Percentiles rank a stretch among this genome's conserved stretches.
These are phyloP conservation scores for Aspergillus pseudoglaucus DNA, from an alignment of 2,329 filamentous ascomycete genomes.

Conservation along the genomic window DNA sequence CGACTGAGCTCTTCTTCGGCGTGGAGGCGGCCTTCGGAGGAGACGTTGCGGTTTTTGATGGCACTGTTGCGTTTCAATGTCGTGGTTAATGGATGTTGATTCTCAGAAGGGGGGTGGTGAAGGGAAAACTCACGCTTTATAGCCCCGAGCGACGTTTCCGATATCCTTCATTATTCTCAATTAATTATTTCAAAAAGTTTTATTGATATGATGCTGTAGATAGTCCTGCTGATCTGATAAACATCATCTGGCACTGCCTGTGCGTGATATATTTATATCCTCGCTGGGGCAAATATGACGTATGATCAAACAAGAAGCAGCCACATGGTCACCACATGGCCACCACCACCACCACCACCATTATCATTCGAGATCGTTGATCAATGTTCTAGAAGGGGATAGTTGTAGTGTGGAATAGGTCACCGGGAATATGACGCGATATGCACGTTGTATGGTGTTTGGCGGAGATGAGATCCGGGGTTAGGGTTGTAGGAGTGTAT, in stretches of 20 bases:
- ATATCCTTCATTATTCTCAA: not conserved
- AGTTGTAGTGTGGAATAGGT: not conserved
- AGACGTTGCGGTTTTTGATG: constrained; percentile 13
- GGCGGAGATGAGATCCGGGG: too few relatives aligned
- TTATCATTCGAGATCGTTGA: not conserved
- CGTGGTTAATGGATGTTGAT: not conserved
- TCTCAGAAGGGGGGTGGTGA: not conserved
- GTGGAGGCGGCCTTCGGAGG: constrained; percentile 9
- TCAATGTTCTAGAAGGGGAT: not conserved
- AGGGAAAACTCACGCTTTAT: constrained; percentile 12
- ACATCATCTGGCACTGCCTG: not conserved
- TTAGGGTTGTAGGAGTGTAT: too few relatives aligned
- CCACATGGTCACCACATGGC: not conserved
- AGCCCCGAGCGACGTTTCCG: constrained; percentile 14
- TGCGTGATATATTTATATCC: not conserved
- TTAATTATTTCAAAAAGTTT: not conserved
- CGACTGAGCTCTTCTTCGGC: constrained; percentile 14
- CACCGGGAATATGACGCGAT: too few relatives aligned
- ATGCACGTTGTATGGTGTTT: too few relatives aligned
- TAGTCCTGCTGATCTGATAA: not conserved
- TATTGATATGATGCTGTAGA: not conserved
- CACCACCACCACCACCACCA: not conserved
- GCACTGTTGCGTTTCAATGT: constrained; percentile 5
- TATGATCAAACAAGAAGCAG: not conserved
- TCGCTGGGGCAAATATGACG: not conserved